Evolutionary conservation across 2,329 filamentous ascomycete genomes (phyloP), one percentile per base, ranked within the genome.

Genomic region (Aspergillus novoparasiticus): DNA sequence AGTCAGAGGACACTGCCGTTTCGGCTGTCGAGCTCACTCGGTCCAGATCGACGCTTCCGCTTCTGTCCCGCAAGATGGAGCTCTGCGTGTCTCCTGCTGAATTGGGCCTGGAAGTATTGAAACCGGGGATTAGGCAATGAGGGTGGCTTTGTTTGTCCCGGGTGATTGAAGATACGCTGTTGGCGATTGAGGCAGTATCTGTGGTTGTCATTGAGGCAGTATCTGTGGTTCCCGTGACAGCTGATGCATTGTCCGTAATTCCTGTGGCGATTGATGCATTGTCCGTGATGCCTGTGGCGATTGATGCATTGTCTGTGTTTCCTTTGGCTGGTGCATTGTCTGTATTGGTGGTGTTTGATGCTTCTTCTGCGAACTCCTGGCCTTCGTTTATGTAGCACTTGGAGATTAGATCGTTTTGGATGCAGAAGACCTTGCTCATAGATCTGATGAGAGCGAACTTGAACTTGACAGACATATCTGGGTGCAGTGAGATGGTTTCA

Each of bases 321-420:
- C 30, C 34, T 16, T 34, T 30, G 41, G 50, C 14, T 32, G 59
- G 41, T 11, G 34, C 39, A 36, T 59, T 21, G 45, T 53, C 12
- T 39, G 39, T 43, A 26, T 28, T 43, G 2, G 32, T 32, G 16
- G 41, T 10, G 26, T 16, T 39, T 8, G 57, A 6, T 3, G 46
- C 6, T 9, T 28, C 41, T 0, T 53, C 26, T 2, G 28, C 14
- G 39, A 50, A 64, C 46, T 64, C 63, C 28, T 64, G 45, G 32
- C 60, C 63, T 21, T 62, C 63, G 30, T 51, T 57, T 14, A 60
- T 62, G 46, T 64, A 62, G 26, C 57, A 64, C 21, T 48, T 55
- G 36, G 63, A 62, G 21, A 64, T 64, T 9, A 64, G 32, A 26
- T 64, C 63, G 46, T 64, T 64, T 45, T 64, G 63, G 26, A 64